Percentiles rank a stretch among this genome's conserved stretches.
These are phyloP conservation scores for Ceratobasidium sp. DNA, from an alignment of 1,284 basidiomycete species.

Conservation along the genomic window DNA sequence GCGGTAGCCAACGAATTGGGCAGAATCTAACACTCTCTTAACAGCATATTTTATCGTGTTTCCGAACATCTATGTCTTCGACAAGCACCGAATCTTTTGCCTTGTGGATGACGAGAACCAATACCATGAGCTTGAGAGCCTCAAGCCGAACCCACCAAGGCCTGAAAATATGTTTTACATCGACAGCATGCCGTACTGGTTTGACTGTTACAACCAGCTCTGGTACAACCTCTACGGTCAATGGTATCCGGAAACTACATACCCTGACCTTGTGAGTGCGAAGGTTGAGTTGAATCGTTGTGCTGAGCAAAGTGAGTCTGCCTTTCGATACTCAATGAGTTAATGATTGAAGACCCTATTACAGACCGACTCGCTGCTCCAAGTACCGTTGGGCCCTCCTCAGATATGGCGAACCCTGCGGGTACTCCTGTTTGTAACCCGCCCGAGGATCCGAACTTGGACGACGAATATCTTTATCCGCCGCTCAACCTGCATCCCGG, in stretches of 20 bases:
- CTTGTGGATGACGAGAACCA: not conserved
- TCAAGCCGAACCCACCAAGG: not conserved
- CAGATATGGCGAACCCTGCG: not conserved
- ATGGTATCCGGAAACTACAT: not conserved
- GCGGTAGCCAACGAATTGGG: not conserved
- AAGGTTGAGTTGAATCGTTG: not conserved
- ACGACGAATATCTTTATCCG: slow-evolving; percentile 12
- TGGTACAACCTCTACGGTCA: not conserved
- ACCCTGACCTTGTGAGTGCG: not conserved
- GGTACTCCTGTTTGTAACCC: not conserved
- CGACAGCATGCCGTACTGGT: not conserved
- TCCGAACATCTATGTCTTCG: slow-evolving; percentile 11
- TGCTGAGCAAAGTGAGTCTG: not conserved
- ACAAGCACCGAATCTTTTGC: slow-evolving; percentile 3
- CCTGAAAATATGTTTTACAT: slow-evolving; percentile 5
- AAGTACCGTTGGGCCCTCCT: no score
- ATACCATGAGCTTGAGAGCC: not conserved
- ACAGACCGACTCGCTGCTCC: not conserved
- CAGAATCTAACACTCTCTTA: no score
- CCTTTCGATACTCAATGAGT: not conserved
- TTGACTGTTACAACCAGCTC: not conserved
- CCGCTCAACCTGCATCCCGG: slow-evolving; percentile 1
- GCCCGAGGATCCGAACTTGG: not conserved
- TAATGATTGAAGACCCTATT: not conserved
- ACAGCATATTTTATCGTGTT: slow-evolving; percentile 16